phyloP scores from a whole-genome alignment of 176 grass and related monocot genomes.

The Zoysia pacifica region DNA sequence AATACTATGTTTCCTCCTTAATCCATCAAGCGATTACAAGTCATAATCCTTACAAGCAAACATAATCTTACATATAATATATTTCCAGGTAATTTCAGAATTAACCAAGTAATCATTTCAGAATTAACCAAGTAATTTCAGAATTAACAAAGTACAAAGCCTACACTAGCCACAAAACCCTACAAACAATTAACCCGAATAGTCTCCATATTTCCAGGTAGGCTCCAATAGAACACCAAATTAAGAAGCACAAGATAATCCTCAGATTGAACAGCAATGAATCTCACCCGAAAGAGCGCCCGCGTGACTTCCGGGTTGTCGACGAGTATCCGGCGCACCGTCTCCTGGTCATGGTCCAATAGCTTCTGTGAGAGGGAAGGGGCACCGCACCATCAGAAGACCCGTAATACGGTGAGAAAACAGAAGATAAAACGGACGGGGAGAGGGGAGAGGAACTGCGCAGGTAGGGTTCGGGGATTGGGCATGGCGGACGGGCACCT shows the following conservation, averaged over 20 bases:
- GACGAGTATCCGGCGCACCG: conserved; percentile 83
- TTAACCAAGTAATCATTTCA: neutral
- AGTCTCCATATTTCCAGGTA: neutral
- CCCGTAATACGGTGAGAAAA: neutral
- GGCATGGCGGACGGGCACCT: conserved; percentile 39
- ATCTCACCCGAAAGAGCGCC: conserved; percentile 79
- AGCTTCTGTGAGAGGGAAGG: conserved; percentile 44
- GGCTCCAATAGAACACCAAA: neutral
- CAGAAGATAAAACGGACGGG: neutral
- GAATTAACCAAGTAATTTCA: neutral
- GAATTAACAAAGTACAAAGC: neutral
- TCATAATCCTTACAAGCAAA: neutral
- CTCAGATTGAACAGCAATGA: neutral
- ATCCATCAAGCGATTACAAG: neutral
- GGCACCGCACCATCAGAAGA: conserved; percentile 2
- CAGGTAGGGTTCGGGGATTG: conserved; percentile 37
- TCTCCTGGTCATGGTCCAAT: conserved; percentile 81
- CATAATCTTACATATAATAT: too few relatives aligned
- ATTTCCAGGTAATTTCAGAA: too few relatives aligned
- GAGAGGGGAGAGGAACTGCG: neutral
- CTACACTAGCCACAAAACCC: conserved; percentile 6
- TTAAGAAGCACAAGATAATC: neutral
- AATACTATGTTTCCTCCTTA: neutral
- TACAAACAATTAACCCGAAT: neutral
- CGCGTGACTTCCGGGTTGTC: conserved; percentile 88